Evolutionary conservation across 2,329 filamentous ascomycete species (phyloP).

Genomic region (Colletotrichum higginsianum): DNA sequence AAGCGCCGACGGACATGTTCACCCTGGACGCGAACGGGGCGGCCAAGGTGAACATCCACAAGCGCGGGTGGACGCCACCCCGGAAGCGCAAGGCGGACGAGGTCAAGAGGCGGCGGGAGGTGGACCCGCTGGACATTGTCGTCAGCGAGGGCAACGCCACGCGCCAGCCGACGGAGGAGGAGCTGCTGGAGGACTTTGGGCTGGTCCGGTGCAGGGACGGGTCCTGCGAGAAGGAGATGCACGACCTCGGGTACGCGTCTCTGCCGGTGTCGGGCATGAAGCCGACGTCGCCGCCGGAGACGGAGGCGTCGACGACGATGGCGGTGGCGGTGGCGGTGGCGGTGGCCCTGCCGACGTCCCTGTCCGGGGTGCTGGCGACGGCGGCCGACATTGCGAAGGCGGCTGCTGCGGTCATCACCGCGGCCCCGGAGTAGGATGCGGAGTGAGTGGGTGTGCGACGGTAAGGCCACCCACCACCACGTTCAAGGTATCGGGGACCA

Average conservation of each 20-base stretch:
- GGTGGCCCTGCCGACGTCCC: conserved; percentile 8
- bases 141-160: conserved; percentile 10
- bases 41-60: conserved; percentile 4
- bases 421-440: conserved; percentile 9
- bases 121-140: conserved; percentile 11
- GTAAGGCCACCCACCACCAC: no score
- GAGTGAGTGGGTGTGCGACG: conserved; percentile 7
- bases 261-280: conserved; percentile 10
- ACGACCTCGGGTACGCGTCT: conserved; percentile 11
- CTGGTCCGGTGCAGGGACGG: conserved; percentile 12
- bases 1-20: conserved; percentile 4
- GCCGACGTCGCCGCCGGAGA: conserved; percentile 13
- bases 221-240: conserved; percentile 8
- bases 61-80: conserved; percentile 6
- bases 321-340: conserved; percentile 1
- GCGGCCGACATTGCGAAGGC: conserved; percentile 11
- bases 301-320: conserved; percentile 10
- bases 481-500: no score
- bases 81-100: conserved; percentile 6
- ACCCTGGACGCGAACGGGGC: conserved; percentile 10
- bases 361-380: conserved; percentile 8
- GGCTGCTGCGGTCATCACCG: conserved; percentile 10
- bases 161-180: conserved; percentile 11
- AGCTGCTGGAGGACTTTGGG: conserved; percentile 12
- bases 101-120: conserved; percentile 10